Conservation (phyloP, 2,329 filamentous ascomycete genomes). For the Nothomitra cinnamomea region DNA sequence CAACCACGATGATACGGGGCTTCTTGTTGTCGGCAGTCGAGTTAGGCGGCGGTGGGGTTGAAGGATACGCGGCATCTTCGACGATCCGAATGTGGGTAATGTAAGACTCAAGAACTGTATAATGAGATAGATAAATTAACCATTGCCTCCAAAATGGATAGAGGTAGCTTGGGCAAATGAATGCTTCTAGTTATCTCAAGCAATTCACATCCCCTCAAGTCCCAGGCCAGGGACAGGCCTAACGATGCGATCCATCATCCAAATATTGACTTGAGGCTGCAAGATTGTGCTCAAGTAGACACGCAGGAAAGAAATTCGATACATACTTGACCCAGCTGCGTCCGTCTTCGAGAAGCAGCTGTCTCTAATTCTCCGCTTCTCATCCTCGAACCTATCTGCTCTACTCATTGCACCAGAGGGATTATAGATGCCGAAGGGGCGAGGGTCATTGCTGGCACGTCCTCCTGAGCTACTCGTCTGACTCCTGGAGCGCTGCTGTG, state of each 20-base stretch:
- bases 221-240: not conserved
- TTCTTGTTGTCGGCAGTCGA: constrained; percentile 65
- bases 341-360: constrained; percentile 90
- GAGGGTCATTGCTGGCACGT: not conserved
- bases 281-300: not conserved
- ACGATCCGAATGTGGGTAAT: constrained; percentile 90
- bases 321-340: constrained; percentile 66
- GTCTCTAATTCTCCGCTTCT: constrained; percentile 85
- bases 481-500: not conserved
- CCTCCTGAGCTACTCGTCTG: constrained; percentile 1
- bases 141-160: constrained; percentile 10
- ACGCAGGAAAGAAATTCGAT: constrained; percentile 8
- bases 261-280: not conserved
- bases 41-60: constrained; percentile 66
- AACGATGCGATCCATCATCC: not conserved
- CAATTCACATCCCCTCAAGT: not conserved
- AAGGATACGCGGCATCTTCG: constrained; percentile 72
- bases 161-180: not conserved
- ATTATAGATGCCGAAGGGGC: not conserved
- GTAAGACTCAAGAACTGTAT: constrained; percentile 70
- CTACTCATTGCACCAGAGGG: constrained; percentile 14
- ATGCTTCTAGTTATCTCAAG: not conserved
- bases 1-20: constrained; percentile 76
- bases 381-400: constrained; percentile 88
- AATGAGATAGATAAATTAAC: constrained; percentile 7